Evolutionary conservation across 371 early-diverging fungal genomes (phyloP), one percentile per base, ranked within the genome.

Genomic region (Rhizopus sp.): DNA sequence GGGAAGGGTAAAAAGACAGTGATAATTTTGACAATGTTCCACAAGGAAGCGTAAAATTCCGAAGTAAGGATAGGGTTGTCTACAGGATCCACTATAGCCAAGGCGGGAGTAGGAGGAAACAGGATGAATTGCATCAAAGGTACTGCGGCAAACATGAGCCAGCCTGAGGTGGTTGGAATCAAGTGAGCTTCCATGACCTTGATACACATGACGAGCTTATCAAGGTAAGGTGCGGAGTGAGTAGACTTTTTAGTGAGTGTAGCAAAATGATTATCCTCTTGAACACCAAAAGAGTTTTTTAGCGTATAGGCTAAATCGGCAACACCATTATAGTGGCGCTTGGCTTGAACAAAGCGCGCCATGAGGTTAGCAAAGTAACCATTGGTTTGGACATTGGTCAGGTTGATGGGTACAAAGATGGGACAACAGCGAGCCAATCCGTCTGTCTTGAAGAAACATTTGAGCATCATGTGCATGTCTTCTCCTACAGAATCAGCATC

Each of bases 381-480:
- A 16, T 61, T 55, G n/a, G 72, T 86, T 61, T 89, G 87, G 7
- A 92, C 87, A 65, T 90, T 89, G 65, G 88, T 86, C 31, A 82
- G 69, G 33, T 88, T 89, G 62, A 88, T 86, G 12, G 92, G 92
- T 0, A 88, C 87, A 59, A 73, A 88, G 65, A 92, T 88, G 16
- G 88, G 80, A 29, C 78, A 83, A 50, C 83, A 81, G 47, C 82
- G 79, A n/a, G 84, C 82, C 16, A 70, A 67, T 29, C 88, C 89
- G 58, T 81, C 77, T 42, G 90, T 88, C 59, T 82, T 79, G 68
- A 88, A 89, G 68, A 87, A 92, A 62, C 88, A 88, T 70, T 90
- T 90, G 17, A 92, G 75, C 79, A 83, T 85, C 92, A 91, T 92
- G 70, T 92, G 92, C 85, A 92, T 82, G 66, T 92, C 92, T 63